A percentile compares a stretch with the other conserved stretches of the same genome.
These are phyloP conservation scores for Crithidia acanthocephali DNA, from an alignment of 208 protist genomes.

Conservation along the genomic window DNA sequence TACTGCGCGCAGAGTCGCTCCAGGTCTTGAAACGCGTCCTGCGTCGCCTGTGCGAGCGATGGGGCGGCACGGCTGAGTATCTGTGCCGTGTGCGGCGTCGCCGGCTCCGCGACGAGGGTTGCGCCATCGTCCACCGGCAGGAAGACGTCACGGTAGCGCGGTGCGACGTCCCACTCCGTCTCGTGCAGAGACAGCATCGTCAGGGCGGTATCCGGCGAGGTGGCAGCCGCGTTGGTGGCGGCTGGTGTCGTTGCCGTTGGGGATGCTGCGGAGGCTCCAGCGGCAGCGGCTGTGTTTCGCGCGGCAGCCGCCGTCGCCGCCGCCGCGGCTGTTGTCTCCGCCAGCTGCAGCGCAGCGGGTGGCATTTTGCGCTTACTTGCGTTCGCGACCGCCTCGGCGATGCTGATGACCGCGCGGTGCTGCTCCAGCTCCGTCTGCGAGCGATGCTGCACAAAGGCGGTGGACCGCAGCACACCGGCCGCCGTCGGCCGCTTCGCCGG, in stretches of 20 bases:
- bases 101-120: neutral
- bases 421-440: conserved; percentile 10
- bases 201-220: neutral
- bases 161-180: neutral
- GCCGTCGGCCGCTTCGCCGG: conserved; percentile 10
- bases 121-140: neutral
- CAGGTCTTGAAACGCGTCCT: conserved; percentile 23
- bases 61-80: neutral
- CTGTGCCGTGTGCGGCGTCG: neutral
- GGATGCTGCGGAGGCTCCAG: neutral
- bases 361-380: conserved; percentile 16
- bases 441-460: conserved; percentile 4
- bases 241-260: neutral
- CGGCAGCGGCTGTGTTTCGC: neutral
- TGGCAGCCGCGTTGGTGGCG: neutral
- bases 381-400: conserved; percentile 24
- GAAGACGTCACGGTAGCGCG: conserved; percentile 4
- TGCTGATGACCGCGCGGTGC: conserved; percentile 16
- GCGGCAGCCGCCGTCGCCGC: neutral
- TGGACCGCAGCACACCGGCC: conserved; percentile 4
- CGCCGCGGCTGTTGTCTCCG: neutral
- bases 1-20: conserved; percentile 11
- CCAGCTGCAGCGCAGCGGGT: conserved; percentile 8
- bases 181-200: conserved; percentile 5
- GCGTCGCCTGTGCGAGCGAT: conserved; percentile 8